Base-by-base conservation (phyloP, 495 filamentous ascomycete genomes). In the Annulohypoxylon moriforme region DNA sequence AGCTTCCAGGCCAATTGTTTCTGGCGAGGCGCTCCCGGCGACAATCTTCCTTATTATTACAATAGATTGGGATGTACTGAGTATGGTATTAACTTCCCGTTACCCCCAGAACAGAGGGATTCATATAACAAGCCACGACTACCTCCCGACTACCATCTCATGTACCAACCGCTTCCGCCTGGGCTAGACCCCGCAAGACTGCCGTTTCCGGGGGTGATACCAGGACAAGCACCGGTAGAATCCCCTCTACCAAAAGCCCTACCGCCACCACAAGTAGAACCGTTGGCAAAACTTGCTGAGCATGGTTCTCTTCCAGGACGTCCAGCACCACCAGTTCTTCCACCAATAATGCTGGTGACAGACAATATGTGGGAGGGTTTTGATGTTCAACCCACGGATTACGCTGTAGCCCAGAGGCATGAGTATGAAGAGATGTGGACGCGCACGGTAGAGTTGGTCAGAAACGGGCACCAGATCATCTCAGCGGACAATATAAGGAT, bases 41-140 rank as follows among this genome's bases (percentile, higher is more conserved):
- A 68, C 18, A 40, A 65, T 24, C n/a, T 38, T 22, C 44, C 65
- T 4, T 18, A 40, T 2, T 73, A 73, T 14, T 73, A 68, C 31
- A 13, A 3, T 1, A 53, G 38, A 24, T 4, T 29, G 0, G 64
- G 69, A 4, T 68, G 33, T 18, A 44, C 52, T 8, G 9, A 20
- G 0, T 13, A 2, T 8, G 69, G 69, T 14, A 56, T 71, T 4
- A n/a, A 62, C 33, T 29, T 6, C n/a, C n/a, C n/a, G n/a, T n/a
- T n/a, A n/a, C n/a, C n/a, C n/a, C n/a, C n/a, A n/a, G n/a, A n/a
- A n/a, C n/a, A n/a, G n/a, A n/a, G n/a, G n/a, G n/a, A n/a, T n/a
- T n/a, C n/a, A n/a, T n/a, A n/a, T n/a, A n/a, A n/a, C n/a, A n/a
- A n/a, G n/a, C n/a, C n/a, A 29, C 27, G 27, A 2, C 27, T 67